Base-by-base conservation (phyloP, 305 asterid species). In the Fraxinus sp. region DNA sequence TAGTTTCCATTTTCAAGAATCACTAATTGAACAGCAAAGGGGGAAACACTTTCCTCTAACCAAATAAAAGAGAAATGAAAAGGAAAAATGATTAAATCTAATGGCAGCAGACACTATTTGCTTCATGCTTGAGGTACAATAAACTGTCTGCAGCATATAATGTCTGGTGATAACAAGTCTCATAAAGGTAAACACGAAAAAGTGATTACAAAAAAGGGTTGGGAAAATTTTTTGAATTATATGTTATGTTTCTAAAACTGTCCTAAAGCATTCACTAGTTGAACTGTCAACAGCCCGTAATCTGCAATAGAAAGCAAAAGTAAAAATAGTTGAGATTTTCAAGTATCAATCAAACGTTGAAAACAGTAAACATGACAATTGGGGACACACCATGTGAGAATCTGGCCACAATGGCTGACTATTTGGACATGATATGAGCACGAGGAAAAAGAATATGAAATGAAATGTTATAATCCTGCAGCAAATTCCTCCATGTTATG, bases 241-340 rank as follows among this genome's bases (percentile, higher is more conserved):
- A 74, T 80, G 70, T 57, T 9, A 59, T 75, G 37, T 80, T 75
- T 57, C 41, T 77, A 83, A 85, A 82, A 72, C 74, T 44, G 73
- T 55, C 37, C 76, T 80, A 8, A 78, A 41, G 66, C 52, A 77
- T 57, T 55, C 74, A 64, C 75, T 82, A 75, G 16, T 62, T 0
- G 57, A 81, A 35, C 80, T 72, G 36, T 78, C 73, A 77, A 71
- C 49, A 36, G 28, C 83, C 76, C 22, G 44, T 79, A 39, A 37
- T 68, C 81, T 79, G 82, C 84, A 75, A 16, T 41, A 37, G 4
- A 57, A 30, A 74, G 79, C 7, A 52, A 11, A 59, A 77, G 78
- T 55, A 82, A 59, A 7, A 71, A 72, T 39, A 57, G 70, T 57
- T 72, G 78, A 73, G 83, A 41, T 80, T 74, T 79, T 32, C 32